These are phyloP conservation scores for Cadophora malorum DNA, from an alignment of 2,329 filamentous ascomycete genomes.

Conservation along the genomic window DNA sequence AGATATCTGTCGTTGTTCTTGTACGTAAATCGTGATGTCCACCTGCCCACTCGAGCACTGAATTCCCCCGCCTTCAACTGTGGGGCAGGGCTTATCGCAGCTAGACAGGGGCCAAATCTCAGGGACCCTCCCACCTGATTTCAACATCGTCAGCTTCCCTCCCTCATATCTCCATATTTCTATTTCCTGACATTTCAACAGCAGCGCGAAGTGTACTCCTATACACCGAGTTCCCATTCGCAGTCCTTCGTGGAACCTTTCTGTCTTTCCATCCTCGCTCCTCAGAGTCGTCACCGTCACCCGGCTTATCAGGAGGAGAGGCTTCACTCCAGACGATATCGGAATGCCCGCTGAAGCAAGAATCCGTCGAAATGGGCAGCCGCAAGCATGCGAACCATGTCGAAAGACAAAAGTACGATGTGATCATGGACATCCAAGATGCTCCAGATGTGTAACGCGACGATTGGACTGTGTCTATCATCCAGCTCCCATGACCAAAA, in stretches of 20 bases:
- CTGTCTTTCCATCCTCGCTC: too few species aligned
- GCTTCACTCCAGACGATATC: background rate
- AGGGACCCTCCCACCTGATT: background rate
- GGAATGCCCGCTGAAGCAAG: slow-evolving; percentile 19
- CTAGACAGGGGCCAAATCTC: background rate
- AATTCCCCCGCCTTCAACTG: background rate
- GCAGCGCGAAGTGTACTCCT: background rate
- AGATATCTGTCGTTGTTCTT: background rate
- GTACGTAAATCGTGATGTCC: background rate
- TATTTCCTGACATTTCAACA: background rate
- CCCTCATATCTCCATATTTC: background rate
- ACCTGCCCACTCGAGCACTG: background rate
- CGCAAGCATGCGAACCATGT: slow-evolving; percentile 27
- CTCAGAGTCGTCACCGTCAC: too few species aligned
- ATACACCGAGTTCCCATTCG: too few species aligned
- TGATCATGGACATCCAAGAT: slow-evolving; percentile 23
- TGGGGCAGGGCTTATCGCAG: background rate
- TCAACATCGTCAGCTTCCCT: background rate
- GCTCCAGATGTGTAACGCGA: slow-evolving; percentile 22
- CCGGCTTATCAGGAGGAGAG: too few species aligned
- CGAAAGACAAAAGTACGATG: slow-evolving; percentile 25
- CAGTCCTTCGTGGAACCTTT: background rate
- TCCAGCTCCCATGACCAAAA: slow-evolving; percentile 24
- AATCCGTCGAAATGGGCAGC: slow-evolving; percentile 26
- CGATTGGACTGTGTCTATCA: slow-evolving; percentile 25